Evolutionary conservation across 1,284 basidiomycete genomes (phyloP).

Genomic region (Moesziomyces sp.): DNA sequence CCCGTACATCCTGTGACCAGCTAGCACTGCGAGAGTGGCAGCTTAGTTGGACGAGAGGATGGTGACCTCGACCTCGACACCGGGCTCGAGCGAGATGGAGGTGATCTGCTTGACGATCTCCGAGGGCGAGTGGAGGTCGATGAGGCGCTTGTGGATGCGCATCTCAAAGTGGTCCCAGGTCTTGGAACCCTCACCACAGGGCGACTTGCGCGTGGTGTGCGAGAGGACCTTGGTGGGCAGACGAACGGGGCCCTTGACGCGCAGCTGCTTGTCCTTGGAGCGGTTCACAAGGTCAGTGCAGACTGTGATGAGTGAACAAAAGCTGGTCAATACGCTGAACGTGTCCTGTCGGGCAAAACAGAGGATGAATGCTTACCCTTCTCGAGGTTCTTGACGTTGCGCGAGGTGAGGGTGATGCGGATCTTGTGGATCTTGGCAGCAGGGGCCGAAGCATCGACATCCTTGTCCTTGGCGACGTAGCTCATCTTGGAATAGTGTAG

Average conservation of each 20-base stretch:
- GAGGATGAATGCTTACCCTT: slow-evolving; percentile 77
- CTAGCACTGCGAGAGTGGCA: neutral
- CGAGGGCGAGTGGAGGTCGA: slow-evolving; percentile 97
- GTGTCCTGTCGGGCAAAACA: neutral
- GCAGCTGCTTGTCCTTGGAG: slow-evolving; percentile 99
- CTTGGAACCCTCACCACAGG: slow-evolving; percentile 95
- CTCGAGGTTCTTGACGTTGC: slow-evolving; percentile 98
- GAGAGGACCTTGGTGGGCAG: slow-evolving; percentile 98
- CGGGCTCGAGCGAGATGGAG: slow-evolving; percentile 97
- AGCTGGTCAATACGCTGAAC: neutral
- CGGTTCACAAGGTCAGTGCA: slow-evolving; percentile 95
- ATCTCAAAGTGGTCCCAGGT: slow-evolving; percentile 99
- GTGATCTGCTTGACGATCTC: slow-evolving; percentile 99
- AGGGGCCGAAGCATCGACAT: slow-evolving; percentile 76
- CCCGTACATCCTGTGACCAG: neutral
- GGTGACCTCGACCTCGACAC: slow-evolving; percentile 99
- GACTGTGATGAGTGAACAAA: slow-evolving; percentile 72
- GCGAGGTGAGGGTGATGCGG: slow-evolving; percentile 96
- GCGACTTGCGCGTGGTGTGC: slow-evolving; percentile 86
- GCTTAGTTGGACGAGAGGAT: slow-evolving; percentile 75
- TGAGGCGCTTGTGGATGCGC: slow-evolving; percentile 99
- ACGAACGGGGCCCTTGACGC: slow-evolving; percentile 98
- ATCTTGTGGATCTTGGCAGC: slow-evolving; percentile 98
- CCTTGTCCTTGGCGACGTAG: slow-evolving; percentile 99
- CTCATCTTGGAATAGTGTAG: slow-evolving; percentile 78